Base-by-base conservation (phyloP, 768 basidiomycete species). In the Chalciporus chontae region DNA sequence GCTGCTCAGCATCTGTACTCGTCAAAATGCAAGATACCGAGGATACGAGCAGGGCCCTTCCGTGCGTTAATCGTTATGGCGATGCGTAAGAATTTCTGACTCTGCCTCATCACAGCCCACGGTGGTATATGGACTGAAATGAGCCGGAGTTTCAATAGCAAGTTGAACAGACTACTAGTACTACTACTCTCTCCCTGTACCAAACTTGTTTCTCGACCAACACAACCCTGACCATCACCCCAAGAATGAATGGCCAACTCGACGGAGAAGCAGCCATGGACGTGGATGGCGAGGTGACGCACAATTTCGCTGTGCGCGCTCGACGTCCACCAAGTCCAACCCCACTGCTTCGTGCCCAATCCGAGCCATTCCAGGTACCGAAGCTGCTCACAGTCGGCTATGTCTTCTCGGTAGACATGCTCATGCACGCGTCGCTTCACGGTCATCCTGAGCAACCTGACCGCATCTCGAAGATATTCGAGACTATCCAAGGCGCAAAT, bases 401-500 rank as follows among this genome's bases (percentile, higher is more conserved):
- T 71, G 84, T 95, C 49, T 98, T 91, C 62, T 87, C 90, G 21
- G 60, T 76, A 0, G 80, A 86, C 55, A 98, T 98, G 95, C 85
- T 88, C 69, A 69, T 81, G 15, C 96, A 97, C 70, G 81, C 77
- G 44, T 82, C 80, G 38, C 73, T 75, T n/a, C 71, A 74, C 19
- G 78, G 74, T 15, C 89, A 94, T 59, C 94, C 94, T 0, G 87
- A 90, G 57, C 74, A 79, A 45, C 87, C 86, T 0, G 77, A 74
- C 56, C 84, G 96, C 36, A 95, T 98, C 58, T 73, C 78, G 8
- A 71, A 76, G 48, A 94, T 97, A 53, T 87, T 81, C 72, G 70
- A 81, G 29, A 74, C 77, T 9, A 73, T 98, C 31, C 71, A 76
- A n/a, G 70, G 70, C 34, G 76, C 76, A 36, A 80, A 80, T 23